Conservation (phyloP, 2,329 filamentous ascomycete genomes). For the Calonectria pseudoturangicola region DNA sequence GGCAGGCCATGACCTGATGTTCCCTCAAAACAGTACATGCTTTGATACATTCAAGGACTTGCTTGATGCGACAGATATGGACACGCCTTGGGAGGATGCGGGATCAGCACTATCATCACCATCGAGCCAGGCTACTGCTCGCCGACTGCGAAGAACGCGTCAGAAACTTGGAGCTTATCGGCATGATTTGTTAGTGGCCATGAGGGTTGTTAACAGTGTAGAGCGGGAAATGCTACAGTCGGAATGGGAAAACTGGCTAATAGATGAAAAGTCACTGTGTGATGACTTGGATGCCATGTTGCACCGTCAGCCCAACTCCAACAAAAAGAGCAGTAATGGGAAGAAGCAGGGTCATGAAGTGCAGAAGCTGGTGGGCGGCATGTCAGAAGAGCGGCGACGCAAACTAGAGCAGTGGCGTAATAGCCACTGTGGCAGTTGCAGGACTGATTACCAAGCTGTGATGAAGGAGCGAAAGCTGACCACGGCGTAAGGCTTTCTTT, state of each 20-base stretch:
- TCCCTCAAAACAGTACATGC: conserved; percentile 72
- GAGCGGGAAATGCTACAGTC: conserved; percentile 89
- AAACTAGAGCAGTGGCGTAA: conserved; percentile 69
- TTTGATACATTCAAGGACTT: conserved; percentile 78
- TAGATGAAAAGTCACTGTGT: conserved; percentile 86
- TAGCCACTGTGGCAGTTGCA: conserved; percentile 75
- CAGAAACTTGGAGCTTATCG: conserved; percentile 89
- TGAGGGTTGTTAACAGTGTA: conserved; percentile 91
- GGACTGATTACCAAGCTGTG: conserved; percentile 63
- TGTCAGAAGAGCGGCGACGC: conserved; percentile 57
- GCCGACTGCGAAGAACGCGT: conserved; percentile 84
- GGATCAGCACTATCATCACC: conserved; percentile 68
- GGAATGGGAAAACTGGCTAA: conserved; percentile 96
- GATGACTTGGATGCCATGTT: conserved; percentile 74
- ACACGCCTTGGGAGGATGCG: conserved; percentile 73
- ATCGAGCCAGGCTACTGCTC: conserved; percentile 73
- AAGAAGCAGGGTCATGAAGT: conserved; percentile 49
- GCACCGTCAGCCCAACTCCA: conserved; percentile 46
- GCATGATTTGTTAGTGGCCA: conserved; percentile 92
- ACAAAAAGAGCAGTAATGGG: conserved; percentile 41
- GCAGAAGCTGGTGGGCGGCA: conserved; percentile 59
- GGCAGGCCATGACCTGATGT: conserved; percentile 55
- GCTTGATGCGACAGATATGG: conserved; percentile 74
- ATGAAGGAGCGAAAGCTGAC: conserved; percentile 57
- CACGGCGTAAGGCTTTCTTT: conserved; percentile 30